phyloP scores from a whole-genome alignment of 495 filamentous ascomycete species.

The Aspergillus sclerotiicarbonarius region DNA sequence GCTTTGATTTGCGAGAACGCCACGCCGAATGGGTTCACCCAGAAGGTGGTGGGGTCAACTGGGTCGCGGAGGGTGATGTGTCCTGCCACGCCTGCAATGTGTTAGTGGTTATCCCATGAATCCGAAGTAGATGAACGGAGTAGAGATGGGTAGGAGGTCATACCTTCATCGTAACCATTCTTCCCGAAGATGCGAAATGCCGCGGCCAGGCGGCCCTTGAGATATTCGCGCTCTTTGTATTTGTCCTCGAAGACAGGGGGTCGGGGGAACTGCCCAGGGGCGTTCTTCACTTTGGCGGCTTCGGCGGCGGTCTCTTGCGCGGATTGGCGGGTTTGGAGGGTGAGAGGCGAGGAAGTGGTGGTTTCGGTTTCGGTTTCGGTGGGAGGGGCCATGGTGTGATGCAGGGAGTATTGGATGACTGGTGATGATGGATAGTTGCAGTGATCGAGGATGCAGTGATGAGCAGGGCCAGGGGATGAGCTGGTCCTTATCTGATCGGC shows the following conservation, averaged over 20 bases:
- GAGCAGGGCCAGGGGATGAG: background rate
- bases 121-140: too few species aligned
- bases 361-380: constrained; percentile 28
- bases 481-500: background rate
- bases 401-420: background rate
- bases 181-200: constrained; percentile 72
- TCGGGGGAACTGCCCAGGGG: constrained; percentile 37
- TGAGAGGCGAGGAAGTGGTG: constrained; percentile 16
- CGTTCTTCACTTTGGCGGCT: constrained; percentile 40
- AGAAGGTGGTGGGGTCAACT: constrained; percentile 66
- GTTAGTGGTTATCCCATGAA: background rate
- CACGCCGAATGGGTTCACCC: constrained; percentile 79
- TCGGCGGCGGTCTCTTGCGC: constrained; percentile 27
- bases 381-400: constrained; percentile 29
- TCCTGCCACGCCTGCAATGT: constrained; percentile 47
- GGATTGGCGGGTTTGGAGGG: constrained; percentile 22
- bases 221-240: constrained; percentile 60
- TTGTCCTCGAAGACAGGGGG: constrained; percentile 60
- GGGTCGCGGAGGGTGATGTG: constrained; percentile 67
- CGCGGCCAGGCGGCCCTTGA: constrained; percentile 63
- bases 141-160: background rate
- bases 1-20: constrained; percentile 67
- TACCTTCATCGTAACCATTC: constrained; percentile 62
- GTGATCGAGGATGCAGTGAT: too few species aligned
- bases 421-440: background rate